Conservation (phyloP, 1,139 yeast species). For the Suhomyces taliae region DNA sequence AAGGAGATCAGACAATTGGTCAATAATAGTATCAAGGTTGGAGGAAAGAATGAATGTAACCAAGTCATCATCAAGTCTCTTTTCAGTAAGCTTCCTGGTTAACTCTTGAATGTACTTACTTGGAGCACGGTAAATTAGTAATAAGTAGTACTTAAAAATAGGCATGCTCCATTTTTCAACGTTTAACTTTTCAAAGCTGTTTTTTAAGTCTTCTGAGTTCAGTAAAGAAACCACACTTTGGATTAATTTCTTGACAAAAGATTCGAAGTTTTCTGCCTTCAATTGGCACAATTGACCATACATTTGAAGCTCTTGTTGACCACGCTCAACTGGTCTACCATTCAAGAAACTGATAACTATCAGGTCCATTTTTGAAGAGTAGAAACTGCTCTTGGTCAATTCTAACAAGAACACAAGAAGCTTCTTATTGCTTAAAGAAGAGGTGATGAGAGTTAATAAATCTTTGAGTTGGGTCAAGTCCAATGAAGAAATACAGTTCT, state of each 20-base stretch:
- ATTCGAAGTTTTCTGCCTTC: slow-evolving; percentile 23
- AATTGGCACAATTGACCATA: slow-evolving; percentile 29
- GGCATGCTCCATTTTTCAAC: slow-evolving; percentile 32
- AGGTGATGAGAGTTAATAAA: slow-evolving; percentile 22
- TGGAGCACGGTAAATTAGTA: slow-evolving; percentile 39
- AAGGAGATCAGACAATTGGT: slow-evolving; percentile 16
- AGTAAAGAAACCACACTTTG: slow-evolving; percentile 34
- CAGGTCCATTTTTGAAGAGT: slow-evolving; percentile 13
- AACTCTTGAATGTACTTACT: slow-evolving; percentile 27
- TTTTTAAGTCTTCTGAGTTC: slow-evolving; percentile 28
- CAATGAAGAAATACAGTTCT: slow-evolving; percentile 14
- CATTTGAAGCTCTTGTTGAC: slow-evolving; percentile 22
- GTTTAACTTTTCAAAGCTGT: slow-evolving; percentile 20
- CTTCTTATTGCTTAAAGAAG: slow-evolving; percentile 26
- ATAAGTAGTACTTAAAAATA: slow-evolving; percentile 31
- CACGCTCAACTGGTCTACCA: slow-evolving; percentile 17
- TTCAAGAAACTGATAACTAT: slow-evolving; percentile 22
- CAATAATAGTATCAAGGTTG: slow-evolving; percentile 23
- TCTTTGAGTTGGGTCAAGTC: slow-evolving; percentile 21
- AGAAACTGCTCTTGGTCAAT: neutral
- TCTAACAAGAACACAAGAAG: slow-evolving; percentile 22
- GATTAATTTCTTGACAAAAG: slow-evolving; percentile 33
- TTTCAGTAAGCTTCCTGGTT: slow-evolving; percentile 19
- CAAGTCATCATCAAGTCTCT: slow-evolving; percentile 21
- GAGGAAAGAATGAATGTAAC: slow-evolving; percentile 23